Evolutionary conservation across 176 grass and related monocot genomes (phyloP).

Genomic region (Avena eriantha): DNA sequence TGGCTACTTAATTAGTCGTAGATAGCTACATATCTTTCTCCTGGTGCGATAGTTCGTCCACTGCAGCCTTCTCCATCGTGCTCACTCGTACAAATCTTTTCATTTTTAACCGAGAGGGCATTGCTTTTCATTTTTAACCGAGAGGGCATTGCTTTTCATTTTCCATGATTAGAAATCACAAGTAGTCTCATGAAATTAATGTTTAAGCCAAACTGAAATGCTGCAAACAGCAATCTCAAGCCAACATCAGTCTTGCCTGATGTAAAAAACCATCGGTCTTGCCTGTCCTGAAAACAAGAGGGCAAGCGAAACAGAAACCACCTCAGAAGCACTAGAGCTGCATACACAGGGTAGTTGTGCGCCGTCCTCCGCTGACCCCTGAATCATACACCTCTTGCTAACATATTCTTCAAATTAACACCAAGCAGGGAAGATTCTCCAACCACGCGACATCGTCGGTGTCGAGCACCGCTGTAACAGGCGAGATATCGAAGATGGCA

Average conservation of each 20-base stretch:
- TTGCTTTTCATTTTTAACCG: no score
- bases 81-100: neutral
- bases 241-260: neutral
- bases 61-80: neutral
- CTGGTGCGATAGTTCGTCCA: neutral
- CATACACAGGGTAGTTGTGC: neutral
- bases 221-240: neutral
- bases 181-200: neutral
- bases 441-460: constrained; percentile 60
- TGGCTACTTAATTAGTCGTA: neutral
- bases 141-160: neutral
- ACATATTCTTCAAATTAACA: neutral
- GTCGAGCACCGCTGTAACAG: constrained; percentile 49
- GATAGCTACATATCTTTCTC: neutral
- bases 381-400: neutral
- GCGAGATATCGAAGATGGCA: constrained; percentile 67
- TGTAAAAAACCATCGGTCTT: no score
- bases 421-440: constrained; percentile 72
- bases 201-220: neutral
- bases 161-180: neutral
- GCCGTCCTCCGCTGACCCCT: neutral
- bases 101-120: neutral
- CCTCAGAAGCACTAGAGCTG: neutral
- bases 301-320: neutral
- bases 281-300: neutral